A percentile compares a stretch with the other conserved stretches of the same genome.
Evolutionary conservation across 1,139 yeast genomes (phyloP).

Genomic region (Pneumocystis wakefieldiae): DNA sequence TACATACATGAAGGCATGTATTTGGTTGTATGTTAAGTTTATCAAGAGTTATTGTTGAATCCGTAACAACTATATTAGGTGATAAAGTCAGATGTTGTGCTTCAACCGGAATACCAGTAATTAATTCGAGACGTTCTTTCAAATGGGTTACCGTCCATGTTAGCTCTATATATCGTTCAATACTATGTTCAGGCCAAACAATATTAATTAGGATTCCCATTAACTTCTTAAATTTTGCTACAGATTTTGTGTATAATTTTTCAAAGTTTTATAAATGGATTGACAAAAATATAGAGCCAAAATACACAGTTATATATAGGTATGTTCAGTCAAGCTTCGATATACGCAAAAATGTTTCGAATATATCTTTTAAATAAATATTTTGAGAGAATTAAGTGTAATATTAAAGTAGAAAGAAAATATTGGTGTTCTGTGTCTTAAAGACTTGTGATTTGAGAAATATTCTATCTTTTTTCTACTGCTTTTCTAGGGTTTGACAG

Average conservation of each 20-base stretch:
- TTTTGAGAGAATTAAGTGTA: too few species aligned
- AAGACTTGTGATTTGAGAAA: too few species aligned
- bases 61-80: conserved; percentile 9
- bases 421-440: too few species aligned
- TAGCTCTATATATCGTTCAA: conserved; percentile 49
- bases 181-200: not conserved
- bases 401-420: too few species aligned
- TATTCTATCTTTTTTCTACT: too few species aligned
- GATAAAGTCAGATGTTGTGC: conserved; percentile 34
- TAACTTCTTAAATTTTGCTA: conserved; percentile 12
- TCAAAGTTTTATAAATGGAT: too few species aligned
- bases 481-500: too few species aligned
- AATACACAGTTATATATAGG: too few species aligned
- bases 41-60: conserved; percentile 13
- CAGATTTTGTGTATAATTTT: conserved; percentile 7
- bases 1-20: not conserved
- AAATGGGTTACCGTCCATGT: conserved; percentile 47
- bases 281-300: too few species aligned
- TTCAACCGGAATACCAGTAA: conserved; percentile 64
- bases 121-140: conserved; percentile 44
- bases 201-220: not conserved
- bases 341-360: too few species aligned
- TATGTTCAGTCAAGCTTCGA: too few species aligned
- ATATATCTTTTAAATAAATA: too few species aligned
- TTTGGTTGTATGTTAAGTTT: not conserved